Evolutionary conservation across 2,329 filamentous ascomycete species (phyloP).

Genomic region (Clathrospora elynae): DNA sequence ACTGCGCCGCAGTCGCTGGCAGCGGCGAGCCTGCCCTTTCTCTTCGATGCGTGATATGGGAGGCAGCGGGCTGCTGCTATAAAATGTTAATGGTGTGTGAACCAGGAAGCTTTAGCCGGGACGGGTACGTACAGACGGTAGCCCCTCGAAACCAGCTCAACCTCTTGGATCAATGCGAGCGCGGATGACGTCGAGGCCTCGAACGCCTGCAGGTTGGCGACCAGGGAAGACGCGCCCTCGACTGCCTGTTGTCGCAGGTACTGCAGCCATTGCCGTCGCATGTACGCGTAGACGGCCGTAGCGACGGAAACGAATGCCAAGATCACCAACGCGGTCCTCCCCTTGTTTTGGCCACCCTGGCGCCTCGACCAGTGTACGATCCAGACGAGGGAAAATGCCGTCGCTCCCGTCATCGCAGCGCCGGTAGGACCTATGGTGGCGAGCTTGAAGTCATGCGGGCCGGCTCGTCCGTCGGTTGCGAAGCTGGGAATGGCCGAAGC

Average conservation of each 20-base stretch:
- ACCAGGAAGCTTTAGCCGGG: conserved; percentile 9
- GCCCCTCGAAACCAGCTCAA: conserved; percentile 90
- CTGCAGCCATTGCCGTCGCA: conserved; percentile 80
- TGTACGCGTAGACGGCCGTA: conserved; percentile 70
- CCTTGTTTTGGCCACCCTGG: conserved; percentile 61
- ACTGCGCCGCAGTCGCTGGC: conserved; percentile 76
- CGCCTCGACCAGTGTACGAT: conserved; percentile 72
- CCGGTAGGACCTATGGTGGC: conserved; percentile 65
- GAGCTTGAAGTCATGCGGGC: conserved; percentile 44
- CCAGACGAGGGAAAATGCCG: conserved; percentile 67
- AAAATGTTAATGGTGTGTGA: conserved; percentile 29
- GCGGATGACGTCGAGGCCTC: conserved; percentile 78
- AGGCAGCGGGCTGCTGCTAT: conserved; percentile 82
- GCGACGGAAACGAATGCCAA: conserved; percentile 59
- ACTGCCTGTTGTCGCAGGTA: conserved; percentile 77
- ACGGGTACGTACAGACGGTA: conserved; percentile 72
- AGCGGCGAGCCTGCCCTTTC: conserved; percentile 76
- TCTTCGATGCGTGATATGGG: conserved; percentile 93
- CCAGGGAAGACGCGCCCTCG: conserved; percentile 69
- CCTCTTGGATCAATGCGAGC: conserved; percentile 84
- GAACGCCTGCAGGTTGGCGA: conserved; percentile 77
- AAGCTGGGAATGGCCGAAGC: conserved; percentile 37
- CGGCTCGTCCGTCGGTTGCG: conserved; percentile 28
- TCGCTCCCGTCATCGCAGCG: conserved; percentile 67
- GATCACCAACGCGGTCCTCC: conserved; percentile 55